These are phyloP conservation scores for Penicillium cosmopolitanum DNA, from an alignment of 495 filamentous ascomycete genomes.

Conservation along the genomic window DNA sequence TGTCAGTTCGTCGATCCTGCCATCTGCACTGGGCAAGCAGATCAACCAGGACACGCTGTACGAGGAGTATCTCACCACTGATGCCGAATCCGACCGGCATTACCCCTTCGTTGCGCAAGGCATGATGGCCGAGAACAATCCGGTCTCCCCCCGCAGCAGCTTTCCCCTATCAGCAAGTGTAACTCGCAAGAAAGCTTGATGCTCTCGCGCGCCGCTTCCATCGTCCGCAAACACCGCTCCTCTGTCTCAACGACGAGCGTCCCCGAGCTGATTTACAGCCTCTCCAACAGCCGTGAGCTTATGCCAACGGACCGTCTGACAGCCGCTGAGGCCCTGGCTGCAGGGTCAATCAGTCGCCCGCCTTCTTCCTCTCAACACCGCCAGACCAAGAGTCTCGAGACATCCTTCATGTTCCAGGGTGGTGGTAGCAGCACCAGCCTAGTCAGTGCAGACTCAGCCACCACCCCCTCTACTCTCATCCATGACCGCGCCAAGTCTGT, in stretches of 20 bases:
- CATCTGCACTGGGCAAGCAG: conserved; percentile 37
- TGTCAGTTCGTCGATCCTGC: conserved; percentile 36
- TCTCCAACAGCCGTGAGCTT: conserved; percentile 51
- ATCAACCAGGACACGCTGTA: conserved; percentile 49
- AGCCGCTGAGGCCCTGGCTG: conserved; percentile 31
- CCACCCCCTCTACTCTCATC: conserved; percentile 10
- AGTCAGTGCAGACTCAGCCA: conserved; percentile 25
- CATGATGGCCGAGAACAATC: conserved; percentile 42
- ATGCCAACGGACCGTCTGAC: conserved; percentile 37
- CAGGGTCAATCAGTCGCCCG: conserved; percentile 26
- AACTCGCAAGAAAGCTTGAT: conserved; percentile 62
- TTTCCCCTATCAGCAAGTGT: conserved; percentile 60
- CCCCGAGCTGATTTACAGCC: conserved; percentile 57
- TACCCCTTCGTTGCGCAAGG: conserved; percentile 43
- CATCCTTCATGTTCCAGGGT: conserved; percentile 31
- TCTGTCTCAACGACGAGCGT: conserved; percentile 59
- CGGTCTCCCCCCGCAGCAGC: conserved; percentile 53
- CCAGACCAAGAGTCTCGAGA: conserved; percentile 47
- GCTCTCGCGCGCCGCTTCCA: conserved; percentile 50
- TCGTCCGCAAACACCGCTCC: conserved; percentile 58
- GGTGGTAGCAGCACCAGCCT: conserved; percentile 30
- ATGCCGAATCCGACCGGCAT: conserved; percentile 52
- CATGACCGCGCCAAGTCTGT: conserved; percentile 46
- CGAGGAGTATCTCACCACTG: conserved; percentile 50
- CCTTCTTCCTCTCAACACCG: conserved; percentile 42